Evolutionary conservation across 768 basidiomycete genomes (phyloP).

Genomic region (Coprinopsis sp.): DNA sequence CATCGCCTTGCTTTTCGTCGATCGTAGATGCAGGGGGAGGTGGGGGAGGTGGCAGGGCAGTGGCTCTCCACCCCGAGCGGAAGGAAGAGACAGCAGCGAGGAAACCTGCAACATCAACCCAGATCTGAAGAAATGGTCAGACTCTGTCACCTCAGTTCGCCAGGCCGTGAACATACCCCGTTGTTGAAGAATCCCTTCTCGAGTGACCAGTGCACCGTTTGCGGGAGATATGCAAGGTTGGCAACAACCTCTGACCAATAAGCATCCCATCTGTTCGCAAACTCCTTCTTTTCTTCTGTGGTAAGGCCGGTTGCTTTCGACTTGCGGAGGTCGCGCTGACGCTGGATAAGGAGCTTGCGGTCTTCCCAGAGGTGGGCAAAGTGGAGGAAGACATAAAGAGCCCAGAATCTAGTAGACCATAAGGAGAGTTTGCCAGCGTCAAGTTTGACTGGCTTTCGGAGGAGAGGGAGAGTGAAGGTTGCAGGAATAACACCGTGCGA

Average conservation of each 20-base stretch:
- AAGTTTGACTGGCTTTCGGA: constrained; percentile 39
- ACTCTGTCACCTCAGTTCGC: too few species aligned
- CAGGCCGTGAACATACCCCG: constrained; percentile 37
- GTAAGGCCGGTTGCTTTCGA: constrained; percentile 41
- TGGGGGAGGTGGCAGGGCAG: constrained; percentile 38
- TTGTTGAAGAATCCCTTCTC: constrained; percentile 62
- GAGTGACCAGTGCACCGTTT: constrained; percentile 81
- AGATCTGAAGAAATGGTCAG: constrained; percentile 24
- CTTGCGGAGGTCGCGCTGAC: constrained; percentile 53
- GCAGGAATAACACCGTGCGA: constrained; percentile 58
- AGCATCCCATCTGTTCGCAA: constrained; percentile 57
- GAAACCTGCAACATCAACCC: constrained; percentile 39
- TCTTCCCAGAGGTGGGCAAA: constrained; percentile 72
- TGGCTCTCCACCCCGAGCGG: constrained; percentile 69
- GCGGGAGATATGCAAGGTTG: constrained; percentile 73
- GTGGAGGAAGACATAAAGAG: constrained; percentile 70
- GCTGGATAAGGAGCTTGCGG: constrained; percentile 49
- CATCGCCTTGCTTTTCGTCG: constrained; percentile 19
- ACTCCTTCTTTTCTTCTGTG: constrained; percentile 50
- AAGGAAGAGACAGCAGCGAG: constrained; percentile 58
- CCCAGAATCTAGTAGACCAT: constrained; percentile 84
- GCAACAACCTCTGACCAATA: constrained; percentile 68
- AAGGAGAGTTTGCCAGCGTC: constrained; percentile 45
- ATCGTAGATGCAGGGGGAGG: constrained; percentile 13
- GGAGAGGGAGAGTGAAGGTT: constrained; percentile 45